These are phyloP conservation scores for Oenanthe sinensis DNA, from an alignment of 129 eudicot genomes.

Conservation along the genomic window DNA sequence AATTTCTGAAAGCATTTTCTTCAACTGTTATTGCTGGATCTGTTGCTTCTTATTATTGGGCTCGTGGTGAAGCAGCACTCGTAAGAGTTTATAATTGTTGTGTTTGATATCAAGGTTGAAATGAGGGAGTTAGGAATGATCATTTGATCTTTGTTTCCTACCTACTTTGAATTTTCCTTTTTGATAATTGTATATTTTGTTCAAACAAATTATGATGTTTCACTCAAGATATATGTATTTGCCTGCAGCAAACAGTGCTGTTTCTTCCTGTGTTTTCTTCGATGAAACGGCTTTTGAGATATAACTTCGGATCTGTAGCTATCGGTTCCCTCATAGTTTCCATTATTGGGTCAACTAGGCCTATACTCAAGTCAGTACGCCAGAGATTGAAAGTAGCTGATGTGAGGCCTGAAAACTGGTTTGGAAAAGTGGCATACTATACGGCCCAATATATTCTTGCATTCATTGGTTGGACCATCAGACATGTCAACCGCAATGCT, in stretches of 20 bases:
- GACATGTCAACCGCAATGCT: slow-evolving; percentile 86
- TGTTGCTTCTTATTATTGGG: slow-evolving; percentile 97
- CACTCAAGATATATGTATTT: neutral
- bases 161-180: neutral
- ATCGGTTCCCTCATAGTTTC: slow-evolving; percentile 81
- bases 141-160: neutral
- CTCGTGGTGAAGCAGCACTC: slow-evolving; percentile 73
- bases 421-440: slow-evolving; percentile 45
- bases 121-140: neutral
- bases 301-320: slow-evolving; percentile 82
- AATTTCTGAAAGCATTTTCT: slow-evolving; percentile 66
- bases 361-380: slow-evolving; percentile 73
- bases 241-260: slow-evolving; percentile 65
- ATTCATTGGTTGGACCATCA: slow-evolving; percentile 67
- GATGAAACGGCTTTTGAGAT: slow-evolving; percentile 81
- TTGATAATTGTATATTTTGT: neutral
- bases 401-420: slow-evolving; percentile 53
- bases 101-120: neutral
- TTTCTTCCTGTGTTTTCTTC: slow-evolving; percentile 93
- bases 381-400: slow-evolving; percentile 67
- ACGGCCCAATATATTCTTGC: slow-evolving; percentile 49
- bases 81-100: slow-evolving; percentile 37
- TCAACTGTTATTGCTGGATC: slow-evolving; percentile 94
- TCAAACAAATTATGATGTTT: neutral
- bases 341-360: slow-evolving; percentile 66